These are phyloP conservation scores for Carex pumila DNA, from an alignment of 176 grass and related monocot species.

Conservation along the genomic window DNA sequence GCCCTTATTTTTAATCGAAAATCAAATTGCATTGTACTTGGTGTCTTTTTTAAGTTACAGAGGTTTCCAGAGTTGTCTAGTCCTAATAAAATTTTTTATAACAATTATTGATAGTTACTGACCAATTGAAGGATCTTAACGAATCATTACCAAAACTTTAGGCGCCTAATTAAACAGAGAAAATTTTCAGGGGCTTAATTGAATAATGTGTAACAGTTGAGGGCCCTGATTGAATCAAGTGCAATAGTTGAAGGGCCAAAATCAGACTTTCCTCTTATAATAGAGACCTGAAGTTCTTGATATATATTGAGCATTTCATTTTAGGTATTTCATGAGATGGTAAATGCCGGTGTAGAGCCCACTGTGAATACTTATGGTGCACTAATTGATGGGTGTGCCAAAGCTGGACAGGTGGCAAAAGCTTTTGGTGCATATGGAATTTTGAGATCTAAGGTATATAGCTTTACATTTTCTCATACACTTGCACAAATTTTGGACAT, in stretches of 20 bases:
- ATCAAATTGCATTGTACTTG: not conserved
- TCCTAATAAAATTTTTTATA: not conserved
- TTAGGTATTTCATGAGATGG: slow-evolving; percentile 98
- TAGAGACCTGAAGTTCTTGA: not conserved
- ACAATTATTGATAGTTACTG: not conserved
- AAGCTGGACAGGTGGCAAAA: slow-evolving; percentile 93
- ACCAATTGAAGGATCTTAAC: not conserved
- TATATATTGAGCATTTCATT: not conserved
- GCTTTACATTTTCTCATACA: not conserved
- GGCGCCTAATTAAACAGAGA: not conserved
- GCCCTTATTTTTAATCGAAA: not conserved
- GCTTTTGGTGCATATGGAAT: slow-evolving; percentile 98
- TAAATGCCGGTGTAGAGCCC: slow-evolving; percentile 81
- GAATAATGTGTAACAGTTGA: not conserved
- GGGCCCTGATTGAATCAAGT: not conserved
- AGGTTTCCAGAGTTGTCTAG: not conserved
- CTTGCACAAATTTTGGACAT: not conserved
- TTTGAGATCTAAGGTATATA: slow-evolving; percentile 84
- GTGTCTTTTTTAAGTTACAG: not conserved
- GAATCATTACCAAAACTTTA: not conserved
- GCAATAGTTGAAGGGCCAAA: not conserved
- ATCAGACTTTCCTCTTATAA: not conserved
- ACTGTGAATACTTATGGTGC: slow-evolving; percentile 94
- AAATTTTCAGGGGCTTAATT: not conserved
- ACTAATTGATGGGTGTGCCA: slow-evolving; percentile 94